Evolutionary conservation across 768 basidiomycete genomes (phyloP), one percentile per base, ranked within the genome.

Genomic region (Omphalotus guepiniiformis): DNA sequence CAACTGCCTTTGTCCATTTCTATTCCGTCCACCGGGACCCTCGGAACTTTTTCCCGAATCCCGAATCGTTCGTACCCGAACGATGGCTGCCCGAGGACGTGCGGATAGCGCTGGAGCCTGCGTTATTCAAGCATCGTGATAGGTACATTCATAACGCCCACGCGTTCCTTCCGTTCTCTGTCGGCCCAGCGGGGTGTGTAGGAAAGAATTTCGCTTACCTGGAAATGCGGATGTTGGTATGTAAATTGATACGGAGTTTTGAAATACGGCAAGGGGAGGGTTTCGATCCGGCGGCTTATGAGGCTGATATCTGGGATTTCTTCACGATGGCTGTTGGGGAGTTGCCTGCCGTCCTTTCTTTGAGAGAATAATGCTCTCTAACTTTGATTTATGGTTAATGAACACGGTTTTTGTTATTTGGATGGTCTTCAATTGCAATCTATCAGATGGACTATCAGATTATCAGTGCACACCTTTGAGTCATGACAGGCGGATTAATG

Each of bases 11-110:
- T 49, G 63, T 76, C 23, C 72, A 71, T 23, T 56, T 55, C 19
- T 77, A 72, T 53, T 59, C 63, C 36, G 54, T 79, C 15, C 76
- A 77, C 47, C 70, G 76, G 13, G 68, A 74, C 53, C 64, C 71
- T 15, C 65, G 69, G 1, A 58, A 76, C 58, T 79, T 79, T 54
- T 70, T 70, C 0, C 72, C 73, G 1, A 55, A 64, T 38, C 73
- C 78, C 3, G 61, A 73, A 22, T 21, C 54, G 5, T 78, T 78
- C 62, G 55, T 71, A 52, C 70, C 71, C 3, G 70, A 71, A 42
- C 60, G 71, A 9, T 72, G 69, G 69, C 55, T 70, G 2, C 46
- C 61, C 7, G 26, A 18, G 6, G 49, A 61, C 1, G 41, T 58
- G 39, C 59, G 52, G 47, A 36, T 48, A 15, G 8, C 32, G 18